Evolutionary conservation across 2,329 filamentous ascomycete genomes (phyloP).

Genomic region (Alternaria metachromatica): DNA sequence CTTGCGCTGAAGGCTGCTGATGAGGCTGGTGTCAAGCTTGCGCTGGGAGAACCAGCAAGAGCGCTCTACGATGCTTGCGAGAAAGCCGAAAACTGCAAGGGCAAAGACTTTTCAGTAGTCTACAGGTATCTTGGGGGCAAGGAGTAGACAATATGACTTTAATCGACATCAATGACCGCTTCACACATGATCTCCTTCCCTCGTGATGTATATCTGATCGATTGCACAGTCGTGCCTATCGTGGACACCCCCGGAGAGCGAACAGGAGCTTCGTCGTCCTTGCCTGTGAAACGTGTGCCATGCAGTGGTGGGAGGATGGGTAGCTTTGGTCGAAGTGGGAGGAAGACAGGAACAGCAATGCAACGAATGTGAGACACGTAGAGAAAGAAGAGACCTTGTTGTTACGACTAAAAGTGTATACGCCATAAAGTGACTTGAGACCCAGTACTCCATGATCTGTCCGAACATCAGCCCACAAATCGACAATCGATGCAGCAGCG

Average conservation of each 20-base stretch:
- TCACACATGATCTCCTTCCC: neutral
- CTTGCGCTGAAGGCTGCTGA: conserved; percentile 56
- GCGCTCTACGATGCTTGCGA: conserved; percentile 56
- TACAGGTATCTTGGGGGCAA: conserved; percentile 58
- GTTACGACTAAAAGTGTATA: conserved; percentile 6
- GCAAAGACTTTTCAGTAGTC: conserved; percentile 59
- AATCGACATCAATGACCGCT: neutral
- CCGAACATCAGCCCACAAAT: neutral
- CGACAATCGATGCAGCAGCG: conserved; percentile 3
- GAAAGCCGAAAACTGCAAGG: conserved; percentile 53
- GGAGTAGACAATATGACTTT: conserved; percentile 36
- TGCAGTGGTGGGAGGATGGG: neutral
- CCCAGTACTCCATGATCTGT: neutral
- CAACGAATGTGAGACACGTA: neutral
- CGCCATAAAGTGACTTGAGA: neutral
- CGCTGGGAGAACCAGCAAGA: conserved; percentile 54
- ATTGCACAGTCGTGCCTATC: neutral
- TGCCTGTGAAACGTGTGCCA: neutral
- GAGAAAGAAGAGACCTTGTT: neutral
- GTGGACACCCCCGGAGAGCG: neutral
- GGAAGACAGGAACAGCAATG: neutral
- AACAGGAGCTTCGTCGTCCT: neutral
- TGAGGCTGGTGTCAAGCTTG: conserved; percentile 53
- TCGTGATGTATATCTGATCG: neutral
- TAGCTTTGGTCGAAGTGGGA: neutral